phyloP scores from a whole-genome alignment of 495 filamentous ascomycete genomes.

The Tuber magnatum region DNA sequence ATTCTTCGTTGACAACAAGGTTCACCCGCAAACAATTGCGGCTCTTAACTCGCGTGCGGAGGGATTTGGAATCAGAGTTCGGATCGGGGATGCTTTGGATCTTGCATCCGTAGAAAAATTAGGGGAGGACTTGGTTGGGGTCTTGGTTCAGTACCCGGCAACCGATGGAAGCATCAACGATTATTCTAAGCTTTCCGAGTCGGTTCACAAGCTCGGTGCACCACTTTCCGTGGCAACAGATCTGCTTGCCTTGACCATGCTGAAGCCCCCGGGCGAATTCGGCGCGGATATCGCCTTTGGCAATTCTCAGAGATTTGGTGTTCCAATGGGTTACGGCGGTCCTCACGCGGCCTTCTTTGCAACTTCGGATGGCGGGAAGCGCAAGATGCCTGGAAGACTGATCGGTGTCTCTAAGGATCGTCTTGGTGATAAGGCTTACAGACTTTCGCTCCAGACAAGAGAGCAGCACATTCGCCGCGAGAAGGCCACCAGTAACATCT shows the following conservation, averaged over 20 bases:
- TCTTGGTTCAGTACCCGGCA: slow-evolving; percentile 90
- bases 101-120: slow-evolving; percentile 54
- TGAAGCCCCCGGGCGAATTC: slow-evolving; percentile 91
- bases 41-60: slow-evolving; percentile 84
- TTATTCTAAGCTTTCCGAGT: slow-evolving; percentile 64
- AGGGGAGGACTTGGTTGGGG: slow-evolving; percentile 80
- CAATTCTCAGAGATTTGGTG: slow-evolving; percentile 88
- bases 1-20: slow-evolving; percentile 72
- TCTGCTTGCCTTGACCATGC: slow-evolving; percentile 76
- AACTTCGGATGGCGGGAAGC: slow-evolving; percentile 83
- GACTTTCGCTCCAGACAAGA: slow-evolving; percentile 84
- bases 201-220: slow-evolving; percentile 70
- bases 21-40: slow-evolving; percentile 84
- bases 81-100: slow-evolving; percentile 61
- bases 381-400: slow-evolving; percentile 90
- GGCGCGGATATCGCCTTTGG: slow-evolving; percentile 97
- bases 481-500: slow-evolving; percentile 98
- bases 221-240: slow-evolving; percentile 88
- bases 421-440: slow-evolving; percentile 72
- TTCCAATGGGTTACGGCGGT: slow-evolving; percentile 89
- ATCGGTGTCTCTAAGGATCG: slow-evolving; percentile 92
- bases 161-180: slow-evolving; percentile 76
- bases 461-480: slow-evolving; percentile 97
- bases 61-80: slow-evolving; percentile 81
- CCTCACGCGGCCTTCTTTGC: slow-evolving; percentile 98